Percentiles rank a stretch among this genome's conserved stretches.
Evolutionary conservation across 129 eudicot species (phyloP).

Genomic region (Flaveria ramosissima): DNA sequence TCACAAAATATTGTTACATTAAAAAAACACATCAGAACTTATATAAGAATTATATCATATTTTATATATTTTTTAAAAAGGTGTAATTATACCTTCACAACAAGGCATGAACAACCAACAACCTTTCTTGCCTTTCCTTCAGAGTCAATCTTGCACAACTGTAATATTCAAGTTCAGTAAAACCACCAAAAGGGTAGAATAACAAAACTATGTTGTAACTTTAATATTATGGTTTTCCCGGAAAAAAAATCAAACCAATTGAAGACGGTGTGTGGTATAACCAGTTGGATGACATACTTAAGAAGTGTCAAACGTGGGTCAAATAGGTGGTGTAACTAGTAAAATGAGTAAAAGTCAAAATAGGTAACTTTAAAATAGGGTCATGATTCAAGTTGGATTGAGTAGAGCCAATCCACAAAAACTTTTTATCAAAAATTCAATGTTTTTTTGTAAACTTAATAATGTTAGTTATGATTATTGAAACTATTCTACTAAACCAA

Average conservation of each 20-base stretch:
- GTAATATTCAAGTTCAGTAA: slow-evolving; percentile 10
- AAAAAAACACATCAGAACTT: too few species aligned
- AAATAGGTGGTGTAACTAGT: too few species aligned
- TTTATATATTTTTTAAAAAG: neutral
- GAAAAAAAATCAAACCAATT: too few species aligned
- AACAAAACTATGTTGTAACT: too few species aligned
- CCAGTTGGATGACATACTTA: too few species aligned
- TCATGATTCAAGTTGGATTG: neutral
- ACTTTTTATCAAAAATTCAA: too few species aligned
- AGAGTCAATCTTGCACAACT: slow-evolving; percentile 98
- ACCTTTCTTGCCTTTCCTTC: slow-evolving; percentile 98
- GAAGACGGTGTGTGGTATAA: too few species aligned
- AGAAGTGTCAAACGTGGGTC: too few species aligned
- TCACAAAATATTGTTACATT: neutral
- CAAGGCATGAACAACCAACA: slow-evolving; percentile 91
- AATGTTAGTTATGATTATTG: neutral
- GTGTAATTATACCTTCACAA: slow-evolving; percentile 66
- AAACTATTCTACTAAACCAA: neutral
- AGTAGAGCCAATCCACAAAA: neutral
- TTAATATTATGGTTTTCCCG: too few species aligned
- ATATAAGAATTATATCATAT: neutral
- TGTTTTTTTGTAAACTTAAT: neutral
- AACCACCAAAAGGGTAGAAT: neutral
- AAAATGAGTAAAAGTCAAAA: neutral
- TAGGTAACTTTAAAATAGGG: neutral